A percentile compares a stretch with the other conserved stretches of the same genome.
phyloP scores from a whole-genome alignment of 2,329 filamentous ascomycete species.

The Paradendryphiella salina region DNA sequence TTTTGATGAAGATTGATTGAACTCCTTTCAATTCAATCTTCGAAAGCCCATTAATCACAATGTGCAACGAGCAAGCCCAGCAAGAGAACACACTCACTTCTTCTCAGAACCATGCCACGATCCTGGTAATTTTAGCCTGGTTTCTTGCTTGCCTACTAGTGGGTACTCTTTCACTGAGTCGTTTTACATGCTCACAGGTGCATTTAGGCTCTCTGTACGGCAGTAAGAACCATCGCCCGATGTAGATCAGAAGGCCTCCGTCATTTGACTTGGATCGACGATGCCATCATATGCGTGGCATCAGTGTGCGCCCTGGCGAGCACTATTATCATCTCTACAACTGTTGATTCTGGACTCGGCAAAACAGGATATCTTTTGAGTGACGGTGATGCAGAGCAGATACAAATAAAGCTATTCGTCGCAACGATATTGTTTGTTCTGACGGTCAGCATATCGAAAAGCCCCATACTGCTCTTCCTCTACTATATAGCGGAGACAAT shows the following conservation, averaged over 20 bases:
- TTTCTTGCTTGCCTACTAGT: slow-evolving; percentile 33
- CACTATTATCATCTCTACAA: slow-evolving; percentile 27
- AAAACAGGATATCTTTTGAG: slow-evolving; percentile 22
- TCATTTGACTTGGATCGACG: slow-evolving; percentile 21
- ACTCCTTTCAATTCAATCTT: slow-evolving; percentile 27
- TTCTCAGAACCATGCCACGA: slow-evolving; percentile 29
- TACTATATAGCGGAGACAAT: slow-evolving; percentile 20
- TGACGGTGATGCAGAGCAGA: slow-evolving; percentile 5
- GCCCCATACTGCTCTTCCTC: slow-evolving; percentile 29
- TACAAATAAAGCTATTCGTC: slow-evolving; percentile 28
- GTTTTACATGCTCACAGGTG: slow-evolving; percentile 5
- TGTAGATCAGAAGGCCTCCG: slow-evolving; percentile 17
- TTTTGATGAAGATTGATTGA: slow-evolving; percentile 23
- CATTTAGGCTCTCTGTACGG: slow-evolving; percentile 24
- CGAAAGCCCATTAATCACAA: slow-evolving; percentile 16
- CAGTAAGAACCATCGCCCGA: slow-evolving; percentile 22
- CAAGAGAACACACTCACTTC: slow-evolving; percentile 27
- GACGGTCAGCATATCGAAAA: slow-evolving; percentile 30
- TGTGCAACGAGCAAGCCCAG: slow-evolving; percentile 16
- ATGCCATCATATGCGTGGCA: slow-evolving; percentile 25
- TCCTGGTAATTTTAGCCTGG: slow-evolving; percentile 35
- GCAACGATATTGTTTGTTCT: slow-evolving; percentile 31
- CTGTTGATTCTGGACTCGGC: slow-evolving; percentile 26
- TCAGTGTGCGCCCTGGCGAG: slow-evolving; percentile 28
- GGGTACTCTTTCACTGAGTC: neutral